Evolutionary conservation across 768 basidiomycete genomes (phyloP).

Genomic region (Hypholoma sublateritium): DNA sequence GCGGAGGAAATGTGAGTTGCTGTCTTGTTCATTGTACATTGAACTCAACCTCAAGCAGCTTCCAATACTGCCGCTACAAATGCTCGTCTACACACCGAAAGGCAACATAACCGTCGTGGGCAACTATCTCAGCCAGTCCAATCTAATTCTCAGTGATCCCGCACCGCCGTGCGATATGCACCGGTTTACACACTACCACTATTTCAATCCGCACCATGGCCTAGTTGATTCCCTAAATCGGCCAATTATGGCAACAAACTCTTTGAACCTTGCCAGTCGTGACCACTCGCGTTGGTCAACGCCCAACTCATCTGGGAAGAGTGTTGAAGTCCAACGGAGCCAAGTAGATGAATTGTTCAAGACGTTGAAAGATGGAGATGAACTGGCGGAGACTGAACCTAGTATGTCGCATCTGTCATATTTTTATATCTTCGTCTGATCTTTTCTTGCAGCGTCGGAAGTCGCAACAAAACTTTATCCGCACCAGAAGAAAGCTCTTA

Average conservation of each 20-base stretch:
- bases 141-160: constrained; percentile 81
- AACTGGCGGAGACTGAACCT: constrained; percentile 83
- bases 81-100: constrained; percentile 93
- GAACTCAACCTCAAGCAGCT: constrained; percentile 44
- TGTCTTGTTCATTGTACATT: constrained; percentile 3
- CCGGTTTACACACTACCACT: constrained; percentile 62
- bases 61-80: constrained; percentile 78
- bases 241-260: constrained; percentile 37
- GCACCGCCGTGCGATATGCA: constrained; percentile 61
- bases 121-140: constrained; percentile 65
- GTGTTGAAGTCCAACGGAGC: constrained; percentile 86
- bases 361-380: constrained; percentile 83
- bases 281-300: constrained; percentile 56
- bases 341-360: constrained; percentile 95
- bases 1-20: constrained; percentile 55
- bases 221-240: constrained; percentile 65
- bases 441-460: constrained; percentile 46
- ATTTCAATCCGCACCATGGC: constrained; percentile 88
- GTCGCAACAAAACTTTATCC: constrained; percentile 90
- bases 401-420: constrained; percentile 45
- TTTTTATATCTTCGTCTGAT: constrained; percentile 9
- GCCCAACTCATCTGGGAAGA: constrained; percentile 59
- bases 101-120: constrained; percentile 87
- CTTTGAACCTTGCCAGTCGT: constrained; percentile 34
- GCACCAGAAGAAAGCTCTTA: constrained; percentile 97